Evolutionary conservation across 23 red algal genomes (phyloP), one percentile per base, ranked within the genome.

Genomic region (Pyropia yezoensis): DNA sequence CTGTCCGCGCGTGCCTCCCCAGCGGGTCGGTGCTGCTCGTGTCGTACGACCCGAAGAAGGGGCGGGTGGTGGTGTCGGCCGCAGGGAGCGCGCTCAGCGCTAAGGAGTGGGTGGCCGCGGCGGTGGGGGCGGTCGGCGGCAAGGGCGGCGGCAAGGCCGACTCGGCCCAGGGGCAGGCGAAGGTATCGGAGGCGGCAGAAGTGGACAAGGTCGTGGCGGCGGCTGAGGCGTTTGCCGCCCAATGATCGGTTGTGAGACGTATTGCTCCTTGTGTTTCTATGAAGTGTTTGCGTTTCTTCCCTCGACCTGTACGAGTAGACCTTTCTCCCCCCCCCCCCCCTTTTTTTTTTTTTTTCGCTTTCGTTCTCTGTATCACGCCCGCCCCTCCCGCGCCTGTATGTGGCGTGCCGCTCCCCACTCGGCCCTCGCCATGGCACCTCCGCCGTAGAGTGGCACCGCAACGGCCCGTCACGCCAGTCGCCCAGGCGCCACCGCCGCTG

Each of bases 131-230:
- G 50, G 61, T 77, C 19, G 71, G 67, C 29, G 87, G 87, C 61
- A 82, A 83, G 50, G 87, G 87, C 39, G 87, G 87, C 50, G 87
- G 87, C 21, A 91, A 77, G 52, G 66, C 71, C 21, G 80, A 70
- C 5, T 59, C 71, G 20, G 87, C 76, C 12, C 79, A 82, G 57
- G 87, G 76, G 25, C 75, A 77, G 24, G 76, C 67, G 0, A 78
- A 78, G 60, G 79, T 83, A 33, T 58, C 49, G 12, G 52, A 58
- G 20, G 18, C 27, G 20, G 55, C 22, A 49, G 69, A 73, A 9
- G 28, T 59, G 26, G 69, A 34, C 20, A 73, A 54, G 45, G 18
- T 59, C 20, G 12, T 56, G 39, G 69, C 47, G 22, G 49, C 29
- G 18, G 18, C 50, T 2, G 34, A 23, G 55, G 52, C n/a, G 25